Evolutionary conservation across 169 alveolate species (phyloP), one percentile per base, ranked within the genome.

Genomic region (Plasmodium ovale): DNA sequence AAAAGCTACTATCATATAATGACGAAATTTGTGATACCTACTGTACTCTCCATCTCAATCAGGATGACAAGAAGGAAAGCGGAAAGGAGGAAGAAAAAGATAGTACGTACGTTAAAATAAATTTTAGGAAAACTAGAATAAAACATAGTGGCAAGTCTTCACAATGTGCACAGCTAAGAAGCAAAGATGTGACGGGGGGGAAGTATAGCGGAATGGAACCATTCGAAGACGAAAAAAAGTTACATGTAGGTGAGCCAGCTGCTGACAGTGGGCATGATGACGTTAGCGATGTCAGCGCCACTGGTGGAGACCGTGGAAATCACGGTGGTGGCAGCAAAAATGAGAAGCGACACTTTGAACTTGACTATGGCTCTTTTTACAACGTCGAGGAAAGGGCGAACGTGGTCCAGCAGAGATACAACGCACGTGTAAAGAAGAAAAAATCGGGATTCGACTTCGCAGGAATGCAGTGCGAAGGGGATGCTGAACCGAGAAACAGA

Each of bases 341-440:
- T 23, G 71, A 62, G 16, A 79, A 64, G 23, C 62, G 44, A 27
- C 29, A 62, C 27, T 79, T 79, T 14, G 82, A 79, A 27, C 59
- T 79, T 27, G 89, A 79, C 16, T 79, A 79, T 53, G 77, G 89
- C 19, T 29, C 19, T 21, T 79, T 79, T 68, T 79, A 44, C 56
- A 64, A 35, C 56, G 56, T 58, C 25, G 89, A 79, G 21, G 77
- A 79, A 65, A 64, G 35, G 19, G n/a, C 23, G 14, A 19, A 59
- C 16, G 16, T 7, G 21, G 0, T 12, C 12, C 19, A 54, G 21
- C 14, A 54, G 19, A 16, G 27, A 3, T 16, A 23, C 65, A 54
- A 16, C 21, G 29, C 10, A 59, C 29, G 10, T 25, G 70, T 25
- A 79, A 25, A 35, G 14, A 35, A 29, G 29, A 0, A 16, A 56